phyloP scores from a whole-genome alignment of 2,329 filamentous ascomycete genomes.

The Fusarium pilosicola region DNA sequence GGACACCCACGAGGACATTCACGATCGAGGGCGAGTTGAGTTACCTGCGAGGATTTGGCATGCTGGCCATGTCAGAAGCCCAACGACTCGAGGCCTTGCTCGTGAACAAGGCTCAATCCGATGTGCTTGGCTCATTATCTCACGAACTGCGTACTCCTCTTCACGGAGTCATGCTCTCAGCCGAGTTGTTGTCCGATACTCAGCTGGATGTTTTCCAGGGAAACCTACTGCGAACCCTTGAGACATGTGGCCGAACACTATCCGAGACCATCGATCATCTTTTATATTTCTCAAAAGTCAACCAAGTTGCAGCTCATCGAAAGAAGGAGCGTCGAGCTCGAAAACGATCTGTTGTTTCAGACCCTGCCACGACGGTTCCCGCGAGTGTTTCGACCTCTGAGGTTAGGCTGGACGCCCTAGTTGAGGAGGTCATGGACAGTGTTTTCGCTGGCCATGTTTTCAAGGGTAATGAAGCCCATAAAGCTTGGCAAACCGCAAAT shows the following conservation, averaged over 20 bases:
- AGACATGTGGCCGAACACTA: slow-evolving; percentile 61
- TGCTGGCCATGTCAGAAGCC: slow-evolving; percentile 67
- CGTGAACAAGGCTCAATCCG: slow-evolving; percentile 62
- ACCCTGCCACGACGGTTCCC: slow-evolving; percentile 1
- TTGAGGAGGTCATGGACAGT: slow-evolving; percentile 39
- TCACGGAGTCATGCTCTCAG: slow-evolving; percentile 67
- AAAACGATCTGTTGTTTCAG: slow-evolving; percentile 8
- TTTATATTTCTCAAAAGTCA: slow-evolving; percentile 65
- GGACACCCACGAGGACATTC: slow-evolving; percentile 55
- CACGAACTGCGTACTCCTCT: slow-evolving; percentile 70
- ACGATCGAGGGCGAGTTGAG: slow-evolving; percentile 59
- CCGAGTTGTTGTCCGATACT: slow-evolving; percentile 65
- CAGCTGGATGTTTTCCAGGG: slow-evolving; percentile 57
- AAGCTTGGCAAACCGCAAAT: slow-evolving; percentile 22
- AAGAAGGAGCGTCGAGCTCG: slow-evolving; percentile 18
- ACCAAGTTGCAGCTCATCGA: slow-evolving; percentile 45
- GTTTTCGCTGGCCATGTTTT: slow-evolving; percentile 37
- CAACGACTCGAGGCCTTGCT: slow-evolving; percentile 53
- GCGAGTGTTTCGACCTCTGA: slow-evolving; percentile 1
- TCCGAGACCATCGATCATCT: slow-evolving; percentile 65
- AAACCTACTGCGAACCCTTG: slow-evolving; percentile 59
- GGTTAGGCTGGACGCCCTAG: slow-evolving; percentile 28
- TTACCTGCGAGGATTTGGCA: slow-evolving; percentile 62
- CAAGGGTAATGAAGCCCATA: slow-evolving; percentile 21
- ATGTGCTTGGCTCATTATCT: slow-evolving; percentile 68